Evolutionary conservation across 441 rosid species (phyloP).

Genomic region (Jatropha multifida): DNA sequence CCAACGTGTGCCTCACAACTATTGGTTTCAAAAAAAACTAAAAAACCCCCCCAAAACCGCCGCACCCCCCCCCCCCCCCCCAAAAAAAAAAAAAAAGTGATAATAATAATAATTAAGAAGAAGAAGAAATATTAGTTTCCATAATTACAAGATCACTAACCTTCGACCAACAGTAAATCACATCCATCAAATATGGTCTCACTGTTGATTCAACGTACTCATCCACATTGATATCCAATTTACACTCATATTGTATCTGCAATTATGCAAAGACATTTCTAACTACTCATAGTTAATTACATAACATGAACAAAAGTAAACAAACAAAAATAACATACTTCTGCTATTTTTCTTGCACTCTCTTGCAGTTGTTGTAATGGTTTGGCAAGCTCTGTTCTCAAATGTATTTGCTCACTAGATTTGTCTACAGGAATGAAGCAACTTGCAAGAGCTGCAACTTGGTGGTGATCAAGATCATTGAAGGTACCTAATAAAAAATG

Average conservation of each 20-base stretch:
- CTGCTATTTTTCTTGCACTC: conserved; percentile 93
- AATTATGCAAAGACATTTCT: conserved; percentile 19
- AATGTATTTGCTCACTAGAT: conserved; percentile 79
- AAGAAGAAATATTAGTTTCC: no score
- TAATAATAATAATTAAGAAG: no score
- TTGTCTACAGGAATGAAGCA: conserved; percentile 99
- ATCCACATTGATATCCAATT: conserved; percentile 81
- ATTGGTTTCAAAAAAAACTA: no score
- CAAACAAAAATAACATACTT: conserved; percentile 46
- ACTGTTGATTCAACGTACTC: conserved; percentile 96
- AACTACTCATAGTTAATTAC: conserved; percentile 14
- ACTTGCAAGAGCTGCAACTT: conserved; percentile 98
- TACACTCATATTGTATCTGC: conserved; percentile 97
- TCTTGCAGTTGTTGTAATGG: conserved; percentile 97
- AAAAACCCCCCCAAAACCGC: no score
- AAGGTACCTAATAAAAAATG: conserved; percentile 64
- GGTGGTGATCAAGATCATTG: conserved; percentile 94
- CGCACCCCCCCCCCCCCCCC: no score
- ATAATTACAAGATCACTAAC: conserved; percentile 38
- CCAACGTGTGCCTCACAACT: no score
- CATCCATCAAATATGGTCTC: conserved; percentile 94
- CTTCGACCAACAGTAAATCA: conserved; percentile 96
- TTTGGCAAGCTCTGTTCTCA: conserved; percentile 87
- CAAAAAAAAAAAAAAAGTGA: no score
- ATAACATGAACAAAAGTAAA: conserved; percentile 3